Base-by-base conservation (phyloP, 2,329 filamentous ascomycete species). In the Botryotinia calthae region DNA sequence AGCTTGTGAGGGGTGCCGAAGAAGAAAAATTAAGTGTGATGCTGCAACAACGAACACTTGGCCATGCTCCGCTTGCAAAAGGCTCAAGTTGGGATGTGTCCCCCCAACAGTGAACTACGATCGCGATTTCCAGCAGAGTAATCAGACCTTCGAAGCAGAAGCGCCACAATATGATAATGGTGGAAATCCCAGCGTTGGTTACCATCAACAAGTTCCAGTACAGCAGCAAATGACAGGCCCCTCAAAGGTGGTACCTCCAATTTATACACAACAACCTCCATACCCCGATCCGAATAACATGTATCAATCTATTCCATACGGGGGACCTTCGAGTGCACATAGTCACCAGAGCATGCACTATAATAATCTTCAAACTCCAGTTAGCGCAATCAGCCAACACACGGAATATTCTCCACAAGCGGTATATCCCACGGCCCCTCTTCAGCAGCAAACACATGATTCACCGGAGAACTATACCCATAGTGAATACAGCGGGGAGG, bases 21-120 rank as follows among this genome's bases (percentile, higher is more conserved):
- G 94, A 83, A 90, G 95, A 80, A 99, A 99, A 83, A 99, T 99
- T 81, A 97, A 97, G 82, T 99, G 95, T 84, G 96, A 98, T 84
- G 94, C 95, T 70, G 95, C 95, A 31, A 97, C 95, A 22, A 98
- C 95, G 58, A 98, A 98, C 82, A 94, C 94, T 54, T 98, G 96
- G 95, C 96, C 96, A 42, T 98, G 95, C 82, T 96, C 95, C 58
- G 94, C 96, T 51, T 99, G 95, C 82, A 92, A 94, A 75, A 90
- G 95, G 66, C 86, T 98, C 75, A 98, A 98, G 84, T 88, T 98
- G 74, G 93, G 96, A 79, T 98, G 96, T 82, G 91, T 98, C 40
- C 94, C 94, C 63, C 96, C 95, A 28, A 81, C 80, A 31, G 79
- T 81, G 54, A 81, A 79, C 56, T 81, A 81, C 73, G 80, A 81